phyloP scores from a whole-genome alignment of 495 filamentous ascomycete genomes.

The Arthonia radiata region DNA sequence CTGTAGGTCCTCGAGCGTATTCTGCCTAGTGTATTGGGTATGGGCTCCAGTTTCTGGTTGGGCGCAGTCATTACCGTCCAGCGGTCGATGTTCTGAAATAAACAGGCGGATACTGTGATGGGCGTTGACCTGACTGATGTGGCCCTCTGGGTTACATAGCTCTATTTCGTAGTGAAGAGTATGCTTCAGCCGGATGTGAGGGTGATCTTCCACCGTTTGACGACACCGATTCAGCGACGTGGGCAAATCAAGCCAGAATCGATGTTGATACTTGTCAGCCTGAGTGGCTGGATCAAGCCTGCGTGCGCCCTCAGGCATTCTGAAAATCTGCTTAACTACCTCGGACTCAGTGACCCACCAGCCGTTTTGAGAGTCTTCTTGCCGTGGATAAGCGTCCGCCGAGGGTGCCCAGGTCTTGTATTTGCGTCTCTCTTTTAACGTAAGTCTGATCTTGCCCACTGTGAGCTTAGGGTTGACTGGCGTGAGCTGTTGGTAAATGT shows the following conservation, averaged over 20 bases:
- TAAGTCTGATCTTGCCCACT: too few relatives aligned
- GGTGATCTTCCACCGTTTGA: conserved; percentile 59
- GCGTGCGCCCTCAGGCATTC: conserved; percentile 29
- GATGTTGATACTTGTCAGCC: conserved; percentile 47
- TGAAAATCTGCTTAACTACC: conserved; percentile 29
- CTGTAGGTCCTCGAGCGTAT: conserved; percentile 12
- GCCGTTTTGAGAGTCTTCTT: conserved; percentile 32
- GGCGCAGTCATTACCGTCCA: conserved; percentile 57
- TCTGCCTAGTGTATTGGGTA: conserved; percentile 15
- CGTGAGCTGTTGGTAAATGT: too few relatives aligned
- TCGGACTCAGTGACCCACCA: conserved; percentile 8
- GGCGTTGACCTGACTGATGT: conserved; percentile 50
- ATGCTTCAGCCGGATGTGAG: conserved; percentile 72
- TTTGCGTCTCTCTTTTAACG: too few relatives aligned
- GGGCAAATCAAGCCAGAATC: conserved; percentile 49
- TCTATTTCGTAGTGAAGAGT: conserved; percentile 68
- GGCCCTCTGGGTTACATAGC: conserved; percentile 79
- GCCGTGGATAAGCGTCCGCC: conserved; percentile 22
- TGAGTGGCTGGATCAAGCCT: conserved; percentile 44
- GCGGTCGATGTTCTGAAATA: conserved; percentile 72
- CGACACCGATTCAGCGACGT: conserved; percentile 53
- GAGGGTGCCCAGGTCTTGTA: too few relatives aligned
- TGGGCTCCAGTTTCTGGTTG: too few relatives aligned
- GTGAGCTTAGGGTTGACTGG: conserved; percentile 26
- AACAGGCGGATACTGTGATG: conserved; percentile 71